Conservation (phyloP, 1,139 yeast genomes). For the Yamadazyma taylorii region DNA sequence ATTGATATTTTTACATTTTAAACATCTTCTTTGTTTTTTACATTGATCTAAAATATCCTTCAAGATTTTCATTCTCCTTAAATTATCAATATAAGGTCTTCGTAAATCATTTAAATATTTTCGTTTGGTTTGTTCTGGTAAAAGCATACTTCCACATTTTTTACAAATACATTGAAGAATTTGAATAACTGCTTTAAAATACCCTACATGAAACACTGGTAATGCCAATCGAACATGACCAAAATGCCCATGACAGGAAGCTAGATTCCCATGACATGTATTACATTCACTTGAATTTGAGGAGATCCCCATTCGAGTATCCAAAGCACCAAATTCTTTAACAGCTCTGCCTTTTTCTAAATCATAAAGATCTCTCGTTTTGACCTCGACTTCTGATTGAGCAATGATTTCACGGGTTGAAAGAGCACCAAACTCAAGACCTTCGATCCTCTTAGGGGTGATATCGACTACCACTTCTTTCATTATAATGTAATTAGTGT, state of each 20-base stretch:
- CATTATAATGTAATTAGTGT: too few species aligned
- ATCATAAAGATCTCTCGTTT: slow-evolving; percentile 89
- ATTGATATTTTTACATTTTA: slow-evolving; percentile 81
- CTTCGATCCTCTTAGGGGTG: slow-evolving; percentile 88
- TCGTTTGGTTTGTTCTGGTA: slow-evolving; percentile 72
- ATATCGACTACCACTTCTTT: slow-evolving; percentile 76
- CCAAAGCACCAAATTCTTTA: slow-evolving; percentile 83
- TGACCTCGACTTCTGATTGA: slow-evolving; percentile 91
- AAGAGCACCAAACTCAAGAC: slow-evolving; percentile 89
- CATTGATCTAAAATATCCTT: slow-evolving; percentile 88
- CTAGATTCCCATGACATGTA: slow-evolving; percentile 90
- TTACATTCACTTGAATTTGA: slow-evolving; percentile 80
- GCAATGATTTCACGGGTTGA: slow-evolving; percentile 89
- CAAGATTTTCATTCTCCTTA: slow-evolving; percentile 85
- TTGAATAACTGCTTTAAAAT: slow-evolving; percentile 86
- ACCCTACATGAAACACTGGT: slow-evolving; percentile 97
- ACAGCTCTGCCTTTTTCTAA: slow-evolving; percentile 80
- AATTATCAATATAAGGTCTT: slow-evolving; percentile 85
- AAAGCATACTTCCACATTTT: slow-evolving; percentile 74
- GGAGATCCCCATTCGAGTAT: slow-evolving; percentile 91
- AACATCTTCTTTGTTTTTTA: slow-evolving; percentile 90
- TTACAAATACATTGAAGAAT: slow-evolving; percentile 92
- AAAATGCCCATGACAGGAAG: slow-evolving; percentile 97
- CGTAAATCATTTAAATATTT: slow-evolving; percentile 73
- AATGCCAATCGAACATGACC: slow-evolving; percentile 91